phyloP scores from a whole-genome alignment of 2,329 filamentous ascomycete species.

The Dissoconium aciculare region DNA sequence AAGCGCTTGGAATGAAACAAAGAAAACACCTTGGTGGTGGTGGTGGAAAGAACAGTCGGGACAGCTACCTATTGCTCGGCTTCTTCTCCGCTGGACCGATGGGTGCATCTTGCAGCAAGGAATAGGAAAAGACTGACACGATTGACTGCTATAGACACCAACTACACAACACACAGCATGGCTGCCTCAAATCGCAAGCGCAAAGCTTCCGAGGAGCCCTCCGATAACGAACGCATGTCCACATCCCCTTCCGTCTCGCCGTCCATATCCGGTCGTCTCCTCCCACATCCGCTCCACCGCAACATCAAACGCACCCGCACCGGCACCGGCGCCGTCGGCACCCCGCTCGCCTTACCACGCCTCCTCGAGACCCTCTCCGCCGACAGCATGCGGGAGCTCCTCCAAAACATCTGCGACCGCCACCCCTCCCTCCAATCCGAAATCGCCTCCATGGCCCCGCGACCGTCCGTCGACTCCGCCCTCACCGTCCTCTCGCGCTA shows the following conservation, averaged over 20 bases:
- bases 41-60: too few relatives aligned
- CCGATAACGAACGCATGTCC: slow-evolving; percentile 66
- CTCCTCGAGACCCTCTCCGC: slow-evolving; percentile 89
- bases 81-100: slow-evolving; percentile 1
- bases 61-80: too few relatives aligned
- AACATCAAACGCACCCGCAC: slow-evolving; percentile 54
- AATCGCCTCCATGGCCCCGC: slow-evolving; percentile 67
- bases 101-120: too few relatives aligned
- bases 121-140: too few relatives aligned
- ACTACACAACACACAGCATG: slow-evolving; percentile 29
- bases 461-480: slow-evolving; percentile 70
- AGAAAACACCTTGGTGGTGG: too few relatives aligned
- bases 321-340: slow-evolving; percentile 49
- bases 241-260: slow-evolving; percentile 76
- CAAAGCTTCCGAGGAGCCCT: slow-evolving; percentile 63
- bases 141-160: slow-evolving; percentile 8
- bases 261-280: slow-evolving; percentile 52
- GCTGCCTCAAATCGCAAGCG: slow-evolving; percentile 59
- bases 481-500: slow-evolving; percentile 71
- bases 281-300: slow-evolving; percentile 37
- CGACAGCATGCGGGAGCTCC: slow-evolving; percentile 64
- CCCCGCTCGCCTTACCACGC: slow-evolving; percentile 52
- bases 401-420: slow-evolving; percentile 83
- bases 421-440: slow-evolving; percentile 77
- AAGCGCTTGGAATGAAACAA: too few relatives aligned